Percentiles rank a stretch among this genome's conserved stretches.
Evolutionary conservation across 805 yeast genomes (phyloP).

Genomic region (Cyberlindnera xylosilytica): DNA sequence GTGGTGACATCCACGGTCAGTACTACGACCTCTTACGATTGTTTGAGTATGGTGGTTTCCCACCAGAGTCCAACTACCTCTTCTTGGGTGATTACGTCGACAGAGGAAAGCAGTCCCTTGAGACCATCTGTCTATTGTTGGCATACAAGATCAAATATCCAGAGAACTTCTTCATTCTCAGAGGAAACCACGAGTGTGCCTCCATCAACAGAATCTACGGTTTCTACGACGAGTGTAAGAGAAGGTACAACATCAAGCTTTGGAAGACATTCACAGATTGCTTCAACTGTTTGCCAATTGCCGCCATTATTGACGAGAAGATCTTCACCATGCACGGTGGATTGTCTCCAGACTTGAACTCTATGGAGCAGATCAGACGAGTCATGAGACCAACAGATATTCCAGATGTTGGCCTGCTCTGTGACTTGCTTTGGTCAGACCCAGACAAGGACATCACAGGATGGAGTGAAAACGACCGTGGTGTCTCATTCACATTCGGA

Average conservation of each 20-base stretch:
- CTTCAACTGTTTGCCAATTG: conserved; percentile 96
- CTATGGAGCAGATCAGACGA: conserved; percentile 98
- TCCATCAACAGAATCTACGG: conserved; percentile 97
- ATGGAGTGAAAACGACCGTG: conserved; percentile 99
- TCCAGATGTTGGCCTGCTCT: conserved; percentile 94
- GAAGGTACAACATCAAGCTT: conserved; percentile 95
- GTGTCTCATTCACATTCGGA: conserved; percentile 99
- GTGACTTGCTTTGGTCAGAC: conserved; percentile 97
- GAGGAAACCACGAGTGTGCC: conserved; percentile 99
- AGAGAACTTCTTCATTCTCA: conserved; percentile 91
- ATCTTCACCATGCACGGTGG: conserved; percentile 99
- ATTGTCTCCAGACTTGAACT: conserved; percentile 91
- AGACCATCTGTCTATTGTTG: conserved; percentile 88
- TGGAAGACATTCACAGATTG: conserved; percentile 99
- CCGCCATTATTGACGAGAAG: conserved; percentile 97
- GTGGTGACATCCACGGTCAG: conserved; percentile 99
- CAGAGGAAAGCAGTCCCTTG: conserved; percentile 96
- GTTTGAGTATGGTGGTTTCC: conserved; percentile 98
- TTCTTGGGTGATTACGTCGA: conserved; percentile 97
- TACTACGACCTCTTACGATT: conserved; percentile 92
- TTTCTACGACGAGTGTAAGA: conserved; percentile 96
- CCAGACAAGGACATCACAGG: conserved; percentile 98
- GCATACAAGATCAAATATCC: conserved; percentile 98
- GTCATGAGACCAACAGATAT: conserved; percentile 99
- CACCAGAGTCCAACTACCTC: conserved; percentile 96